Evolutionary conservation across 352 stramenopile genomes (phyloP).

Genomic region (Globisporangium ultimum): DNA sequence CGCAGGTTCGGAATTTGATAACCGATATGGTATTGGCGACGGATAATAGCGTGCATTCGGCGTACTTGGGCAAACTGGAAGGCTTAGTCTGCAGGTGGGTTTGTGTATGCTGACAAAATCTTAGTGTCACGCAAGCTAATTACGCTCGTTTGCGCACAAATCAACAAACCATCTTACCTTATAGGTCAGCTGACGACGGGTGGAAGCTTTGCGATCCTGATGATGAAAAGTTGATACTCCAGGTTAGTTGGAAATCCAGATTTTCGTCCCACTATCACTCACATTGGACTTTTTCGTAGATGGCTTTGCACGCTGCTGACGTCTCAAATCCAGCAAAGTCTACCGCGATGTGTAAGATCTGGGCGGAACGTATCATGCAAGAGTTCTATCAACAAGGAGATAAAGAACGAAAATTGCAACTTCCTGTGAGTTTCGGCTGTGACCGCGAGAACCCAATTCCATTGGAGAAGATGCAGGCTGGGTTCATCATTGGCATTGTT

Average conservation of each 20-base stretch:
- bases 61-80: conserved; percentile 78
- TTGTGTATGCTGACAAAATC: background rate
- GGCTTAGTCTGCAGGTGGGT: conserved; percentile 53
- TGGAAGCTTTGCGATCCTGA: conserved; percentile 59
- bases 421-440: conserved; percentile 88
- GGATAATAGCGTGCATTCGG: conserved; percentile 82
- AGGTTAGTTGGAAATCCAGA: conserved; percentile 17
- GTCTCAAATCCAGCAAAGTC: conserved; percentile 92
- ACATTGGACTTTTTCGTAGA: conserved; percentile 25
- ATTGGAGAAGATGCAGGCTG: conserved; percentile 88
- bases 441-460: conserved; percentile 86
- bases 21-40: conserved; percentile 88
- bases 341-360: conserved; percentile 71
- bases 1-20: conserved; percentile 64
- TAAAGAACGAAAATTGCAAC: conserved; percentile 84
- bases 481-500: conserved; percentile 94
- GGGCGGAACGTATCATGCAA: conserved; percentile 86
- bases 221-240: conserved; percentile 68
- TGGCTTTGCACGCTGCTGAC: conserved; percentile 88
- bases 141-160: too few relatives aligned
- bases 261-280: background rate
- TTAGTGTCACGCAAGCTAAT: background rate
- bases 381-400: conserved; percentile 96
- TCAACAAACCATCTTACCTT: background rate
- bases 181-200: conserved; percentile 28